phyloP scores from a whole-genome alignment of 129 eudicot genomes.

The Smallanthus sonchifolius region DNA sequence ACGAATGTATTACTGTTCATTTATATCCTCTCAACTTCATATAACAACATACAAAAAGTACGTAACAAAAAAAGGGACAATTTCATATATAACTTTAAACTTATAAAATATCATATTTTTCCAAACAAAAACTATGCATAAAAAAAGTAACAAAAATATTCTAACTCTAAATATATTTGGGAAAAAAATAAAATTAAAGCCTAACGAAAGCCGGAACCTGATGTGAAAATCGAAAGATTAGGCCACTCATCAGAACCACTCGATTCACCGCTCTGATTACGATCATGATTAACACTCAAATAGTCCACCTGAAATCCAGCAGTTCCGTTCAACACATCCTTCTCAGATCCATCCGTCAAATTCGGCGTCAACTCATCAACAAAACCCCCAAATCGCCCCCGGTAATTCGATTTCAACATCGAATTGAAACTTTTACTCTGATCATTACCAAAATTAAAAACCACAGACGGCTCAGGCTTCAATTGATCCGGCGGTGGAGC shows the following conservation, averaged over 20 bases:
- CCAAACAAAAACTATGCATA: no score
- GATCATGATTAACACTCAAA: not conserved
- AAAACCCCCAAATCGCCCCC: constrained; percentile 6
- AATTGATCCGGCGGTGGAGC: constrained; percentile 6
- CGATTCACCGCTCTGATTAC: not conserved
- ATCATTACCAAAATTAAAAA: not conserved
- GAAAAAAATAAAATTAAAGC: not conserved
- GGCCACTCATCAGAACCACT: constrained; percentile 16
- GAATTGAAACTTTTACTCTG: not conserved
- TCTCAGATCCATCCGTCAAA: not conserved
- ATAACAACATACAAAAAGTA: not conserved
- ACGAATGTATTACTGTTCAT: no score
- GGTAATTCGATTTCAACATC: not conserved
- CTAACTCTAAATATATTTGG: not conserved
- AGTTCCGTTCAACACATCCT: constrained; percentile 1
- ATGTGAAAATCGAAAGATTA: constrained; percentile 23
- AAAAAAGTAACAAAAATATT: not conserved
- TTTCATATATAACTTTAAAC: no score
- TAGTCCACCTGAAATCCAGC: not conserved
- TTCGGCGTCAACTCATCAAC: not conserved
- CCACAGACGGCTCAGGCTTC: constrained; percentile 10
- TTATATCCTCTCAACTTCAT: not conserved
- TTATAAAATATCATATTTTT: not conserved
- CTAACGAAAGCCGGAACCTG: constrained; percentile 30
- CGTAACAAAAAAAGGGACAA: no score